phyloP scores from a whole-genome alignment of 371 early-diverging fungal genomes.

The Nematocida sp. region DNA sequence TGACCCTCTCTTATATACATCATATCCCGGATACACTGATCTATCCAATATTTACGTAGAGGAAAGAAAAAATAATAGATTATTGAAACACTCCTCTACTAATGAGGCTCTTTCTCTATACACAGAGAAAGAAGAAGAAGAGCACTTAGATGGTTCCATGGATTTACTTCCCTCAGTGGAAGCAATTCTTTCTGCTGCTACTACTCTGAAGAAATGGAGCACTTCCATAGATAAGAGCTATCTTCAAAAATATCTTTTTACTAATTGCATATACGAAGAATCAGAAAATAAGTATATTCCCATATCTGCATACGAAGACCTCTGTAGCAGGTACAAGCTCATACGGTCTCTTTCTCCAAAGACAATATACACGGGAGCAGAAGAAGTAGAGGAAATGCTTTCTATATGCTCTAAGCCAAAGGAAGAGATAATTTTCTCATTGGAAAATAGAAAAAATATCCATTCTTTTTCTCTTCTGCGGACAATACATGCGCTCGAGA shows the following conservation, averaged over 20 bases:
- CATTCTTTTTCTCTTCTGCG: background rate
- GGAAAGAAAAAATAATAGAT: too few relatives aligned
- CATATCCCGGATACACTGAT: background rate
- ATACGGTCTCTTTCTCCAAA: background rate
- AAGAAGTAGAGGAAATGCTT: conserved; percentile 43
- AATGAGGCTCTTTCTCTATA: too few relatives aligned
- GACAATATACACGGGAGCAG: background rate
- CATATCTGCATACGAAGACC: background rate
- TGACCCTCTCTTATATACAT: background rate
- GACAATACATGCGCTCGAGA: conserved; percentile 20
- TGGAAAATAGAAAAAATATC: conserved; percentile 7
- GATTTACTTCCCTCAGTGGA: conserved; percentile 29
- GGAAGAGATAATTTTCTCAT: background rate
- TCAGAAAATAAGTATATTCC: background rate
- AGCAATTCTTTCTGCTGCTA: conserved; percentile 5
- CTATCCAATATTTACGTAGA: background rate
- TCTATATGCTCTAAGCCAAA: conserved; percentile 25
- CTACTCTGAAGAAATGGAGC: conserved; percentile 2
- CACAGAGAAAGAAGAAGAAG: too few relatives aligned
- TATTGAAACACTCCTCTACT: too few relatives aligned
- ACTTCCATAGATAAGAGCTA: background rate
- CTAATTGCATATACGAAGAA: background rate
- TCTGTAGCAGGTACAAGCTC: conserved; percentile 12
- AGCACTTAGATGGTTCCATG: too few relatives aligned
- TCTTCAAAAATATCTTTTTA: background rate